These are phyloP conservation scores for Adansonia gregorii DNA, from an alignment of 441 rosid species.

Conservation along the genomic window DNA sequence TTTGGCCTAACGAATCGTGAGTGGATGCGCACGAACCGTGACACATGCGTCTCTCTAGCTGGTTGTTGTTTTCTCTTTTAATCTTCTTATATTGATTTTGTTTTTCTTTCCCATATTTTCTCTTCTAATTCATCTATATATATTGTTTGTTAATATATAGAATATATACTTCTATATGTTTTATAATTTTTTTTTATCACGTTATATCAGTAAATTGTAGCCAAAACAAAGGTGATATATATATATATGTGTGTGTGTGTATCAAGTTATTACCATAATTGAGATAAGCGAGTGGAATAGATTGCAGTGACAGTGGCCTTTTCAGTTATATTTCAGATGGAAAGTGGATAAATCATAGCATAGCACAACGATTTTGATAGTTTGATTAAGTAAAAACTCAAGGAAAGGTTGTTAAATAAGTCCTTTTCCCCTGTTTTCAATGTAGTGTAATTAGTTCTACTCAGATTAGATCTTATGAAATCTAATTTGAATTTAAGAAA, in stretches of 20 bases:
- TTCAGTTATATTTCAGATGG: background rate
- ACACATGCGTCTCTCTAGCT: background rate
- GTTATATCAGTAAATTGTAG: background rate
- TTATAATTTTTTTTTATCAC: background rate
- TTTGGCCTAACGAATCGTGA: too few relatives aligned
- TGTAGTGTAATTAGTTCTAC: too few relatives aligned
- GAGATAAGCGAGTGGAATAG: background rate
- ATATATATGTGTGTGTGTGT: background rate
- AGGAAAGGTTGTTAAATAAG: too few relatives aligned
- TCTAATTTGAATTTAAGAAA: too few relatives aligned
- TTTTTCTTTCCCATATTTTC: conserved; percentile 11
- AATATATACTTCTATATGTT: background rate
- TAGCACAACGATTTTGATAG: conserved; percentile 15
- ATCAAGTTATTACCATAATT: background rate
- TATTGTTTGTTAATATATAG: background rate
- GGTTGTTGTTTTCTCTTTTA: background rate
- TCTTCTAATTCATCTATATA: conserved; percentile 12
- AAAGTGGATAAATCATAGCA: background rate
- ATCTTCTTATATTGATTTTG: background rate
- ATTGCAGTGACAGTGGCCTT: background rate
- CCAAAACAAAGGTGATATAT: background rate
- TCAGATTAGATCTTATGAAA: too few relatives aligned
- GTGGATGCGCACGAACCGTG: too few relatives aligned
- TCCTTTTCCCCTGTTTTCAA: background rate
- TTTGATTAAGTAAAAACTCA: background rate